Conservation (phyloP, 2,329 filamentous ascomycete species). For the Eutypa lata region DNA sequence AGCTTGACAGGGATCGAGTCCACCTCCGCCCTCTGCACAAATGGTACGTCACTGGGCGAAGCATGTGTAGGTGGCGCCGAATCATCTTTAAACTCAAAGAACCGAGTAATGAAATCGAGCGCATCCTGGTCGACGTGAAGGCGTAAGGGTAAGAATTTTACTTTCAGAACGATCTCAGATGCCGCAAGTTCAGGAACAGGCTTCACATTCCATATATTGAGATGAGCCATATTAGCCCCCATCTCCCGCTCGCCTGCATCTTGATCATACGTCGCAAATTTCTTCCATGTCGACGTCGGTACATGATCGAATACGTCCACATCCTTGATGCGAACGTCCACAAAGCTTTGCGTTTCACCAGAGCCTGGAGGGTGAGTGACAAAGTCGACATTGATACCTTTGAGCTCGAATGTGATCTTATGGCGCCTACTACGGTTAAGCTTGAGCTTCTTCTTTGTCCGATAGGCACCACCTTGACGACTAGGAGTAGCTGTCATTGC, state of each 20-base stretch:
- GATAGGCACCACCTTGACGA: conserved; percentile 40
- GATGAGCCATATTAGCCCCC: conserved; percentile 82
- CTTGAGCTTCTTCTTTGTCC: conserved; percentile 60
- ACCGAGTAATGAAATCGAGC: conserved; percentile 92
- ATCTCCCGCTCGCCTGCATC: conserved; percentile 84
- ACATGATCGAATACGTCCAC: conserved; percentile 93
- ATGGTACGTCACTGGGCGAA: conserved; percentile 71
- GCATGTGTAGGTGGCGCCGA: conserved; percentile 45
- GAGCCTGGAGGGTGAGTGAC: conserved; percentile 72
- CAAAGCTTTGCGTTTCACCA: conserved; percentile 81
- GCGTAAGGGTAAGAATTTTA: conserved; percentile 76
- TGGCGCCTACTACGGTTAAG: conserved; percentile 84
- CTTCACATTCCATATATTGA: conserved; percentile 84
- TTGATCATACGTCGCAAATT: conserved; percentile 91
- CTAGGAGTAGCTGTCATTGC: conserved; percentile 59
- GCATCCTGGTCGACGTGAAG: conserved; percentile 97
- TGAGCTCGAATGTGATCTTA: conserved; percentile 93
- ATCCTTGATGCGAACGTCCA: conserved; percentile 78
- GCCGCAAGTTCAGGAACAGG: conserved; percentile 81
- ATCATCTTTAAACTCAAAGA: conserved; percentile 97
- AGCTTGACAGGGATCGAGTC: conserved; percentile 77
- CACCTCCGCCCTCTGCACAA: conserved; percentile 86
- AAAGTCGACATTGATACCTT: conserved; percentile 78
- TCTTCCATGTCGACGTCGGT: conserved; percentile 95
- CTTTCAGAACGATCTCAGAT: conserved; percentile 82